A percentile compares a stretch with the other conserved stretches of the same genome.
phyloP scores from a whole-genome alignment of 371 early-diverging fungal species.

The Mortierella sp. region DNA sequence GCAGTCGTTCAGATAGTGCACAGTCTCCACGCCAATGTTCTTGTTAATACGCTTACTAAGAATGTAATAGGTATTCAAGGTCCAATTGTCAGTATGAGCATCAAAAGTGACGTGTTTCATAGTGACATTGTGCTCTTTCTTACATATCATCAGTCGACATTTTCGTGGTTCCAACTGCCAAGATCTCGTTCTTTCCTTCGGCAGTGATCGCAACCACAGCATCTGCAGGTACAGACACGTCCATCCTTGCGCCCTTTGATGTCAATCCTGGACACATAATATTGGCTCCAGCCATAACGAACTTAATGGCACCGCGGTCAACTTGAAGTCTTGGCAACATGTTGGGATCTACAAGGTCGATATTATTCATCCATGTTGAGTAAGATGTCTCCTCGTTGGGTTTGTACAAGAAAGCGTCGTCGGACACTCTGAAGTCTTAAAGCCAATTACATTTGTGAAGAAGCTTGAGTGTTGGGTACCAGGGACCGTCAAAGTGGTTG shows the following conservation, averaged over 20 bases:
- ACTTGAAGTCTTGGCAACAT: slow-evolving; percentile 93
- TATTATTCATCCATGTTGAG: not conserved
- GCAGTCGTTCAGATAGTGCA: slow-evolving; percentile 90
- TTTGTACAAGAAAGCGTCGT: too few relatives aligned
- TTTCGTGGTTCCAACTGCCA: slow-evolving; percentile 89
- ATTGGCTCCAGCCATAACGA: slow-evolving; percentile 95
- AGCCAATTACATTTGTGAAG: slow-evolving; percentile 86
- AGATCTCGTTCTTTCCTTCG: slow-evolving; percentile 96
- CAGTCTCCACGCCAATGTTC: slow-evolving; percentile 90
- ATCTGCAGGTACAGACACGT: slow-evolving; percentile 76
- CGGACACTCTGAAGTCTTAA: too few relatives aligned
- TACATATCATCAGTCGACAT: slow-evolving; percentile 95
- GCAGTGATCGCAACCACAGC: slow-evolving; percentile 93
- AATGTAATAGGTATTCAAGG: too few relatives aligned
- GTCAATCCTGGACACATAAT: slow-evolving; percentile 99
- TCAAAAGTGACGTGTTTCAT: too few relatives aligned
- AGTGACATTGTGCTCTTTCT: slow-evolving; percentile 33
- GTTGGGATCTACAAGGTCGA: slow-evolving; percentile 78
- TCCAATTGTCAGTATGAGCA: too few relatives aligned
- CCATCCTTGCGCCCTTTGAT: slow-evolving; percentile 90
- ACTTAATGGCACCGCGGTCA: slow-evolving; percentile 98
- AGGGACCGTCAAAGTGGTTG: slow-evolving; percentile 95
- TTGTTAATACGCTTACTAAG: slow-evolving; percentile 88
- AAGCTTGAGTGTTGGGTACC: slow-evolving; percentile 86
- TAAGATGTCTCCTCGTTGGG: too few relatives aligned